phyloP scores from a whole-genome alignment of 2,329 filamentous ascomycete species.

The Trichoderma afroharzianum region DNA sequence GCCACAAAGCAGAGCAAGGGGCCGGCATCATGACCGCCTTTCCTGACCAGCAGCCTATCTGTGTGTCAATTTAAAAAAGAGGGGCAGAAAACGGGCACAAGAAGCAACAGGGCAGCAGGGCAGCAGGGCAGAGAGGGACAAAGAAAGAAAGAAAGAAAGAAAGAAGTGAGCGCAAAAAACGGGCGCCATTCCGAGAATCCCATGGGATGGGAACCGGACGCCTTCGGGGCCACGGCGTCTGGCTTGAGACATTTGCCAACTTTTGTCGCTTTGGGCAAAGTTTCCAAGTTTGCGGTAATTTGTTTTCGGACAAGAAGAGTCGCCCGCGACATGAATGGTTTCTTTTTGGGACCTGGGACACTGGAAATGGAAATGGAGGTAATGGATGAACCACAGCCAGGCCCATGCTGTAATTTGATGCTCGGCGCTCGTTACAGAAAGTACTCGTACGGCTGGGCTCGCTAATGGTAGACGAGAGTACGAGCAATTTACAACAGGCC shows the following conservation, averaged over 20 bases:
- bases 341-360: neutral
- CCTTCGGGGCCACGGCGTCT: neutral
- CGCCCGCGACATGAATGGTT: neutral
- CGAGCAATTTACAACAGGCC: conserved; percentile 7
- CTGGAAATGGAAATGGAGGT: neutral
- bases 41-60: neutral
- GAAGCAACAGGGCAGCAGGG: neutral
- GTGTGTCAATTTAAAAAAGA: neutral
- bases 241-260: neutral
- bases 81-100: neutral
- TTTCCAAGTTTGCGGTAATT: conserved; percentile 11
- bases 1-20: conserved; percentile 1
- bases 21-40: conserved; percentile 12
- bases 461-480: conserved; percentile 5
- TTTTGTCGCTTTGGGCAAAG: neutral
- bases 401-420: neutral
- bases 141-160: too few species aligned
- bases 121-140: neutral
- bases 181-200: neutral
- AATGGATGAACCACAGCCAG: neutral
- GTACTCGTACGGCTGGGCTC: neutral
- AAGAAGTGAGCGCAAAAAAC: neutral
- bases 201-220: neutral
- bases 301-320: neutral
- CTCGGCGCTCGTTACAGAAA: neutral